Percentiles rank a stretch among this genome's conserved stretches.
These are phyloP conservation scores for Beta macrorhiza DNA, from an alignment of 179 eudicot species.

Conservation along the genomic window DNA sequence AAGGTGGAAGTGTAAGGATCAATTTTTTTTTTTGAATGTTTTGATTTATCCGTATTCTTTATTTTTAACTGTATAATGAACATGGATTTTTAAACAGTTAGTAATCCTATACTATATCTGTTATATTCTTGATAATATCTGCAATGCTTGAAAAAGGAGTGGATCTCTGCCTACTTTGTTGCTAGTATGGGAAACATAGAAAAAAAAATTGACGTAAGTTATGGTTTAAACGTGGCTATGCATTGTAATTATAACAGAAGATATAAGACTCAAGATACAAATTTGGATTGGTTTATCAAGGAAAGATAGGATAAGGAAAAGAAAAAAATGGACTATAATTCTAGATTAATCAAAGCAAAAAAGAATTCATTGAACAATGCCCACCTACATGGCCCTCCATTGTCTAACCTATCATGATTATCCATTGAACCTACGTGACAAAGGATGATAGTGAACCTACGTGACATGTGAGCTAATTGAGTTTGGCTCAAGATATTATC, in stretches of 20 bases:
- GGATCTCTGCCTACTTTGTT: background rate
- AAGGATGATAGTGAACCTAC: too few species aligned
- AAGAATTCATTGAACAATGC: background rate
- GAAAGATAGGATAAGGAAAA: background rate
- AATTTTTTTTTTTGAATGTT: constrained; percentile 28
- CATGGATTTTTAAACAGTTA: background rate
- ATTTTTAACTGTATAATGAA: background rate
- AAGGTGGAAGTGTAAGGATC: constrained; percentile 28
- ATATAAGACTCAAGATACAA: background rate
- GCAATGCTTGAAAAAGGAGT: background rate
- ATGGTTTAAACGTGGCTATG: background rate
- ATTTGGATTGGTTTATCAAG: background rate
- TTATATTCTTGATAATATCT: background rate
- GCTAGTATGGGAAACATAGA: background rate
- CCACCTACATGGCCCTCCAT: too few species aligned
- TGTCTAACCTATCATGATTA: too few species aligned
- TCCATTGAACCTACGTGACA: background rate
- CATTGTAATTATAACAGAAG: background rate
- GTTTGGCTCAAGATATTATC: too few species aligned
- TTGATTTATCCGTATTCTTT: constrained; percentile 13
- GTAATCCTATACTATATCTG: background rate
- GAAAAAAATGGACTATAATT: background rate
- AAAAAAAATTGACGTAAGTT: background rate
- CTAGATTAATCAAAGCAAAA: background rate
- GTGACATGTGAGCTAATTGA: too few species aligned